Conservation (phyloP, 2,329 filamentous ascomycete genomes). For the Colletotrichum sidae region DNA sequence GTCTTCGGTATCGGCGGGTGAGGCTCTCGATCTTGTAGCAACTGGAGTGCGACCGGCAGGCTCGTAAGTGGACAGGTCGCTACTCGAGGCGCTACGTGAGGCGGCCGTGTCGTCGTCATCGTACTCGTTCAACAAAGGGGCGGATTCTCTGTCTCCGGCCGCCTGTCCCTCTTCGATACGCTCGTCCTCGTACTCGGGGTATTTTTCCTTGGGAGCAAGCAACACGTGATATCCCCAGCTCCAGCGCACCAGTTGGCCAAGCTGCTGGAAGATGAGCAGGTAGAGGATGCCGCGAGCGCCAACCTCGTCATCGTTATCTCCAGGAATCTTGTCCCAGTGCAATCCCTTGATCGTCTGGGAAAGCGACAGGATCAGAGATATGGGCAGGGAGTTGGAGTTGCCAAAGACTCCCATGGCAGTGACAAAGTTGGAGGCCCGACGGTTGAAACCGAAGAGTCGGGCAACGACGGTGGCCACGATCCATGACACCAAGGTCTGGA, state of each 20-base stretch:
- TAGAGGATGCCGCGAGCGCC: slow-evolving; percentile 94
- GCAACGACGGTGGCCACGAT: slow-evolving; percentile 77
- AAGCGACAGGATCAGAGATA: slow-evolving; percentile 93
- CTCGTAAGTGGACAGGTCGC: slow-evolving; percentile 62
- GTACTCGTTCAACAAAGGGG: slow-evolving; percentile 58
- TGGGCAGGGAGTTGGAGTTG: slow-evolving; percentile 97
- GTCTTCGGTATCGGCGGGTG: slow-evolving; percentile 61
- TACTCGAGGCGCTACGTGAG: slow-evolving; percentile 41
- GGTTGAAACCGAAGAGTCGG: slow-evolving; percentile 82
- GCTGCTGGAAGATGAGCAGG: slow-evolving; percentile 95
- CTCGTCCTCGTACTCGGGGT: slow-evolving; percentile 71
- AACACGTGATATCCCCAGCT: slow-evolving; percentile 98
- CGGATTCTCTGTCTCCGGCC: slow-evolving; percentile 61
- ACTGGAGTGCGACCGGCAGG: slow-evolving; percentile 69
- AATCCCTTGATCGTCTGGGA: slow-evolving; percentile 92
- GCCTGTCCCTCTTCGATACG: slow-evolving; percentile 70
- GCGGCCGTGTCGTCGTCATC: slow-evolving; percentile 55
- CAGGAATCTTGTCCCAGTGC: slow-evolving; percentile 91
- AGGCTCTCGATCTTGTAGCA: slow-evolving; percentile 60
- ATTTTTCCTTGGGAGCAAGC: slow-evolving; percentile 84
- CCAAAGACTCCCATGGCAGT: slow-evolving; percentile 98
- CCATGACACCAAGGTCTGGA: slow-evolving; percentile 91
- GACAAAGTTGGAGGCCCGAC: slow-evolving; percentile 91
- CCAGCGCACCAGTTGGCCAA: slow-evolving; percentile 95
- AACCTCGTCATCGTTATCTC: slow-evolving; percentile 96